Base-by-base conservation (phyloP, 768 basidiomycete genomes). In the Tulasnella sp. region DNA sequence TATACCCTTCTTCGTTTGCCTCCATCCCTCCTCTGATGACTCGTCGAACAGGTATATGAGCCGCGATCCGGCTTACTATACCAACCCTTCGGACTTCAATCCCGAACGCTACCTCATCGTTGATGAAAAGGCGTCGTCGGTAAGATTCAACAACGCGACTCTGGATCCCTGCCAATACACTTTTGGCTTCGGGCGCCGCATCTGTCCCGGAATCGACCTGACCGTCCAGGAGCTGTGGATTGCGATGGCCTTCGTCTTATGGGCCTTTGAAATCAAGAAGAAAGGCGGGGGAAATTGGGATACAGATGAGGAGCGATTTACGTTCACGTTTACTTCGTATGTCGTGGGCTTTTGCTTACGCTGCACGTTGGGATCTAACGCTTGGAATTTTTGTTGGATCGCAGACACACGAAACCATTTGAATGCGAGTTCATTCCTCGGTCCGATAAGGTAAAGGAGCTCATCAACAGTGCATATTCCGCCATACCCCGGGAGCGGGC, bases 101-200 rank as follows among this genome's bases (percentile, higher is more conserved):
- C 77, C 77, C 11, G 77, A 78, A 10, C 77, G 77, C 10, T 78
- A 48, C 72, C 32, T 73, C 39, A 51, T 51, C n/a, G n/a, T n/a
- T n/a, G 51, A 51, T n/a, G 51, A 51, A 51, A 51, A 51, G 10
- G 10, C 51, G 23, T 51, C 51, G 23, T 51, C 51, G 6, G 51
- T 51, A 11, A 11, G 20, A n/a, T 51, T 51, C 51, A 51, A 51
- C 51, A 51, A n/a, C 40, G 39, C 72, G 13, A 29, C 72, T 3
- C 26, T 73, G 1, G 73, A 74, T 32, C 73, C 73, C 13, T 55
- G 73, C 44, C 46, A 42, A 44, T 44, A 48, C 44, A n/a, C 23
- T 13, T 76, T 76, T 40, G 75, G 75, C 15, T 61, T 57, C 57
- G 75, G 75, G 7, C 55, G 75, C 20, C 75, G 75, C 29, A 76